Conservation (phyloP, 2,329 filamentous ascomycete genomes). For the Arthrobotrys sphaeroides region DNA sequence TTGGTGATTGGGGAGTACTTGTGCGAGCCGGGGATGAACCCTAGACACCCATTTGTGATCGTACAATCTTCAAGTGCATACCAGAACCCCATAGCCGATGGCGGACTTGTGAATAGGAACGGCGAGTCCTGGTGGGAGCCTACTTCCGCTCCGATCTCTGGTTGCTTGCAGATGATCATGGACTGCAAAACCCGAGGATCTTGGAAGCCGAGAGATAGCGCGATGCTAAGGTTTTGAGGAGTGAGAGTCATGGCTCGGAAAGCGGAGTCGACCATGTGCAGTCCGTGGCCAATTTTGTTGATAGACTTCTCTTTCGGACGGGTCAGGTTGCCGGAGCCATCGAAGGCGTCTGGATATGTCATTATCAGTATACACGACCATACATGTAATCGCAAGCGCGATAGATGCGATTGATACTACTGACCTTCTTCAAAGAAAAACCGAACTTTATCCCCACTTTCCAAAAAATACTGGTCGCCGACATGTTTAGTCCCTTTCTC, state of each 20-base stretch:
- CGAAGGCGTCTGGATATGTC: conserved; percentile 75
- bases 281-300: conserved; percentile 85
- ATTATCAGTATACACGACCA: background rate
- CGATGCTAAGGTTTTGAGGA: conserved; percentile 70
- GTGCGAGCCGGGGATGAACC: conserved; percentile 85
- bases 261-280: conserved; percentile 74
- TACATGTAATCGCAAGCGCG: background rate
- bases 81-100: conserved; percentile 94
- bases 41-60: conserved; percentile 84
- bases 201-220: conserved; percentile 74
- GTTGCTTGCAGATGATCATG: conserved; percentile 99
- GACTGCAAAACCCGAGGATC: conserved; percentile 86
- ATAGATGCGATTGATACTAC: background rate
- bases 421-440: conserved; percentile 92
- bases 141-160: conserved; percentile 91
- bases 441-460: conserved; percentile 86
- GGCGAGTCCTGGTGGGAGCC: conserved; percentile 91
- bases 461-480: conserved; percentile 92
- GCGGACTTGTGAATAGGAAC: conserved; percentile 89
- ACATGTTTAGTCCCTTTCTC: conserved; percentile 74
- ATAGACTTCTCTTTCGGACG: conserved; percentile 86
- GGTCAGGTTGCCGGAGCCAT: conserved; percentile 70
- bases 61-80: conserved; percentile 95
- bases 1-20: conserved; percentile 74
- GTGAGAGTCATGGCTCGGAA: conserved; percentile 70